A percentile compares a stretch with the other conserved stretches of the same genome.
These are phyloP conservation scores for Paecilomyces formosus DNA, from an alignment of 2,329 filamentous ascomycete genomes.

Conservation along the genomic window DNA sequence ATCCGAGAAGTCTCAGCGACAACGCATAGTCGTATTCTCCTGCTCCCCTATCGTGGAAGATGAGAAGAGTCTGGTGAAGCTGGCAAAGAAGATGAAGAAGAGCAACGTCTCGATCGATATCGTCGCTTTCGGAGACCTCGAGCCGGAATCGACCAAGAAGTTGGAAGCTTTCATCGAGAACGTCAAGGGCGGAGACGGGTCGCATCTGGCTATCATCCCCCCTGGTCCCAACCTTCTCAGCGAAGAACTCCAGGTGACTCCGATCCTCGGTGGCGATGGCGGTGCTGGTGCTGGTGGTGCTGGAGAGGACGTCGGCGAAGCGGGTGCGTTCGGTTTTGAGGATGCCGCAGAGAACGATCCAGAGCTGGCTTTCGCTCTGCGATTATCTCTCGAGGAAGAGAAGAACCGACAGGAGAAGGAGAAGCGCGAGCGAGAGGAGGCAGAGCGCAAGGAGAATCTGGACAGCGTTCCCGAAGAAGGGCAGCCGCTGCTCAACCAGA, in stretches of 20 bases:
- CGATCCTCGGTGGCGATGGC: constrained; percentile 80
- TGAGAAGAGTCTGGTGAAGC: constrained; percentile 77
- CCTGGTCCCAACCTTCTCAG: constrained; percentile 88
- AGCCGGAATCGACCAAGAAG: constrained; percentile 82
- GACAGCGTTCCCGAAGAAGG: constrained; percentile 76
- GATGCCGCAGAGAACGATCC: constrained; percentile 81
- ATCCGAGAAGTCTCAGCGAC: constrained; percentile 93
- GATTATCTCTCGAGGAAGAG: constrained; percentile 98
- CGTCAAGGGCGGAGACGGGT: constrained; percentile 86
- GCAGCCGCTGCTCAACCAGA: constrained; percentile 56
- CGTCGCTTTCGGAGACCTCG: constrained; percentile 86
- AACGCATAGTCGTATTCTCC: constrained; percentile 94
- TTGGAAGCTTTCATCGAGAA: constrained; percentile 88
- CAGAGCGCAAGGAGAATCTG: constrained; percentile 65
- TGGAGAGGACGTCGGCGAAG: constrained; percentile 47
- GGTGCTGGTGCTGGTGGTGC: constrained; percentile 38
- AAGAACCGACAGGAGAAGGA: constrained; percentile 86
- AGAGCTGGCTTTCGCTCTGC: constrained; percentile 84
- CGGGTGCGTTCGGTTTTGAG: constrained; percentile 61
- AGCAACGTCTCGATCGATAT: constrained; percentile 90
- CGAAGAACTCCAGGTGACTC: constrained; percentile 81
- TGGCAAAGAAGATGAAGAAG: constrained; percentile 99
- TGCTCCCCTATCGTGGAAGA: constrained; percentile 88
- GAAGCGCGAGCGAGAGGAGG: constrained; percentile 65
- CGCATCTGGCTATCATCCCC: constrained; percentile 81